phyloP scores from a whole-genome alignment of 2,329 filamentous ascomycete genomes.

The Phialocephala sp. region DNA sequence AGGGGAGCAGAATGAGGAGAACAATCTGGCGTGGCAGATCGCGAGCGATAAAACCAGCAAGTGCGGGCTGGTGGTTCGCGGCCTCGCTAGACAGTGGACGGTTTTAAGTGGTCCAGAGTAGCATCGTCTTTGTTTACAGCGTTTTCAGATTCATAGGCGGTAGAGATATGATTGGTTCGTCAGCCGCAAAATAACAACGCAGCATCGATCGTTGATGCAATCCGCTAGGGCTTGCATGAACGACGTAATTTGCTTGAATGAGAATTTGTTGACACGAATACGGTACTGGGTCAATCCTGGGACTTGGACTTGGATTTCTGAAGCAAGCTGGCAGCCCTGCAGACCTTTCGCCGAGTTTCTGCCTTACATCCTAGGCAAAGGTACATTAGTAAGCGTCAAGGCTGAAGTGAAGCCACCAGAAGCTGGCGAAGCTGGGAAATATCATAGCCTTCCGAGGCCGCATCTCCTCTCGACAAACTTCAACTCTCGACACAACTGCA shows the following conservation, averaged over 20 bases:
- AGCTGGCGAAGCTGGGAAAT: background rate
- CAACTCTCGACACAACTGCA: background rate
- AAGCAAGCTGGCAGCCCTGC: background rate
- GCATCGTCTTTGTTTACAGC: slow-evolving; percentile 18
- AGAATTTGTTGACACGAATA: slow-evolving; percentile 11
- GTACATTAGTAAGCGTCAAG: slow-evolving; percentile 10
- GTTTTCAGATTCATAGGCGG: slow-evolving; percentile 3
- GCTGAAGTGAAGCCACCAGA: background rate
- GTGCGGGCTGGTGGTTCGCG: slow-evolving; percentile 21
- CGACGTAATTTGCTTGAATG: slow-evolving; percentile 40
- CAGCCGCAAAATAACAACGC: slow-evolving; percentile 24
- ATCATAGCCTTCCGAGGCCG: background rate
- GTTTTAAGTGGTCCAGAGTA: slow-evolving; percentile 14
- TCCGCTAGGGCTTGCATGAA: slow-evolving; percentile 22
- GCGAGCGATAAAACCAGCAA: slow-evolving; percentile 27
- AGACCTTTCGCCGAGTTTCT: background rate
- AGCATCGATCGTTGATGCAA: slow-evolving; percentile 18
- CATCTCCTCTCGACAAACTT: background rate
- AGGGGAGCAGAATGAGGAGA: slow-evolving; percentile 13
- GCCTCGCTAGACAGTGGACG: slow-evolving; percentile 7
- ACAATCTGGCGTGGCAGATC: slow-evolving; percentile 17
- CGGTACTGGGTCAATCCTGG: slow-evolving; percentile 1
- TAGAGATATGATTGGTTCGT: slow-evolving; percentile 21
- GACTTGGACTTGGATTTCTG: background rate
- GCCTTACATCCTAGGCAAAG: background rate